These are phyloP conservation scores for Daldinia concentrica DNA, from an alignment of 495 filamentous ascomycete genomes.

Conservation along the genomic window DNA sequence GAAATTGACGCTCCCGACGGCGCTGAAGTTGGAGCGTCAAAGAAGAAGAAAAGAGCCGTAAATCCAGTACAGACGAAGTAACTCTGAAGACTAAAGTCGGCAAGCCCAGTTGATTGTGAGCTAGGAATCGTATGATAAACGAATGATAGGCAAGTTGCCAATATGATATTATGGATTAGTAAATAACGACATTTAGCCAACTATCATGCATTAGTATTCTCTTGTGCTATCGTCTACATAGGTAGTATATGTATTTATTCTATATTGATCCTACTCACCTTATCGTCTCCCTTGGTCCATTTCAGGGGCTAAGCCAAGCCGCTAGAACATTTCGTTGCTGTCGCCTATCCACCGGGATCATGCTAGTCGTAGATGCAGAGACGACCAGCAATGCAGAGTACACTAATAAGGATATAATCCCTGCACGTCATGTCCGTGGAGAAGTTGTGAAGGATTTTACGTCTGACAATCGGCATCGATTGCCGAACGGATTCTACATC, in stretches of 20 bases:
- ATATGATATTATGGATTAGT: not conserved
- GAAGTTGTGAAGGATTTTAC: not conserved
- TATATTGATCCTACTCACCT: not conserved
- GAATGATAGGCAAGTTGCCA: not conserved
- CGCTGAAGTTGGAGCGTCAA: not conserved
- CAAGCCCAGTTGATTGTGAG: not conserved
- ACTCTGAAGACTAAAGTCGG: not conserved
- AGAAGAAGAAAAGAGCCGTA: not conserved
- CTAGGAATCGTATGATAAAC: not conserved
- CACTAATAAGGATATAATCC: not conserved
- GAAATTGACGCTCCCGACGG: not conserved
- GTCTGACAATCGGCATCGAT: not conserved
- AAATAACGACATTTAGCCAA: not conserved
- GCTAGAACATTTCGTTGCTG: not conserved
- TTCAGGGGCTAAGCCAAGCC: not conserved
- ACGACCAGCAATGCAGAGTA: not conserved
- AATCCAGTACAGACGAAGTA: not conserved
- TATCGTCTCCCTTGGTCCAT: not conserved
- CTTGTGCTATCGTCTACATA: not conserved
- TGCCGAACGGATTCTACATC: not conserved
- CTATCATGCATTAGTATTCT: not conserved
- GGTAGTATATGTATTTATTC: too few species aligned
- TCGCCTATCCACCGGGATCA: not conserved
- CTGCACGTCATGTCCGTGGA: not conserved
- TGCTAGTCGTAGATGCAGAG: not conserved